Conservation (phyloP, 306 rosid genomes). For the Malus fusca region DNA sequence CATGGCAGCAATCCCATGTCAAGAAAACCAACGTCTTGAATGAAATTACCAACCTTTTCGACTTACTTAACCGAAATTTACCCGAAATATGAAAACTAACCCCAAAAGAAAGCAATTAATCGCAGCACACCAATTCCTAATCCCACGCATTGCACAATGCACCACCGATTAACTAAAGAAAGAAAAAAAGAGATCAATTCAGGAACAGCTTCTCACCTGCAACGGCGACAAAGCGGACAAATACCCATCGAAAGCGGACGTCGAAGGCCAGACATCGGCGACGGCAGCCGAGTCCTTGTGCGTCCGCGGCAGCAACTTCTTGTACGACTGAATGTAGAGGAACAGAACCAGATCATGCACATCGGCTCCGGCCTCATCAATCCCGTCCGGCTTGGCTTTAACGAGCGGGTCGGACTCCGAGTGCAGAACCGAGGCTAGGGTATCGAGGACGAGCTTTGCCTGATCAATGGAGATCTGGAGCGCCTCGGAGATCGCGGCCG, state of each 20-base stretch:
- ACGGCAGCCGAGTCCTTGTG: conserved; percentile 97
- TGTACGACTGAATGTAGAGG: conserved; percentile 90
- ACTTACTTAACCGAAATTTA: background rate
- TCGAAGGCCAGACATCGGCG: conserved; percentile 96
- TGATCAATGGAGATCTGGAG: conserved; percentile 84
- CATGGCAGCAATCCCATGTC: background rate
- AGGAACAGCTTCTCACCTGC: conserved; percentile 53
- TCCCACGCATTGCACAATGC: background rate
- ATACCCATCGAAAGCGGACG: conserved; percentile 98
- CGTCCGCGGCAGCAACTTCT: conserved; percentile 80
- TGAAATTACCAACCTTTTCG: background rate
- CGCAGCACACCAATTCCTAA: background rate
- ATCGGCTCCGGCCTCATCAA: conserved; percentile 55
- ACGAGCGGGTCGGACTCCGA: conserved; percentile 66
- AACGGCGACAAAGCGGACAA: conserved; percentile 94
- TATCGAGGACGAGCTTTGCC: conserved; percentile 68
- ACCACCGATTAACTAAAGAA: background rate
- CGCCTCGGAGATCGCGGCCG: conserved; percentile 52
- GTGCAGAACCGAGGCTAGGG: conserved; percentile 68
- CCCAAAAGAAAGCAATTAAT: background rate
- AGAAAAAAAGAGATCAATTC: background rate
- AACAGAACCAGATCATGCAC: conserved; percentile 79
- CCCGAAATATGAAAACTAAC: background rate
- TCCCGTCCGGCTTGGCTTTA: conserved; percentile 29
- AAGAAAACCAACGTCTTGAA: background rate